phyloP scores from a whole-genome alignment of 176 grass and related monocot genomes.

The Pharus latifolius region DNA sequence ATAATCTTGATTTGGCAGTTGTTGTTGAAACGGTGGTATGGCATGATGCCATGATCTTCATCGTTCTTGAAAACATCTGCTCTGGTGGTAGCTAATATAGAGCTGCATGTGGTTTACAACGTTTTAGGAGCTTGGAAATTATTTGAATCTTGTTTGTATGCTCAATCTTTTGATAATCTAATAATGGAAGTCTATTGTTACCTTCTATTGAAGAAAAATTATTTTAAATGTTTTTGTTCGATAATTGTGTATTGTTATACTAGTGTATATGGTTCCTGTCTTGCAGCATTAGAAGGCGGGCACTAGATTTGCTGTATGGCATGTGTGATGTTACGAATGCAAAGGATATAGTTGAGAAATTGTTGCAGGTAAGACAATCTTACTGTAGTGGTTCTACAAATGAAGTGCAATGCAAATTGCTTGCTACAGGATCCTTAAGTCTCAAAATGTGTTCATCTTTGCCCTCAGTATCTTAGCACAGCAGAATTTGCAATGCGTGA shows the following conservation, averaged over 20 bases:
- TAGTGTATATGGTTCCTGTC: conserved; percentile 5
- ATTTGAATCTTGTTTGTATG: too few species aligned
- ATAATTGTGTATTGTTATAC: too few species aligned
- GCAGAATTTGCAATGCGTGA: conserved; percentile 97
- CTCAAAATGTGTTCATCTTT: conserved; percentile 6
- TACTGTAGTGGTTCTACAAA: background rate
- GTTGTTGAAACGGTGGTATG: too few species aligned
- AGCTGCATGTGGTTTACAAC: too few species aligned
- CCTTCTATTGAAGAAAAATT: too few species aligned
- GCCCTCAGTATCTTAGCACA: conserved; percentile 86
- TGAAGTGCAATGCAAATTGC: background rate
- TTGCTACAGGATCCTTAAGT: conserved; percentile 14
- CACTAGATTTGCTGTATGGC: conserved; percentile 97
- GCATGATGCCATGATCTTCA: too few species aligned
- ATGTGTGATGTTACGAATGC: conserved; percentile 99
- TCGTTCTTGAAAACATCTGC: background rate
- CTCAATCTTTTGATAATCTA: background rate
- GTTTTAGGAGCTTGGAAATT: too few species aligned
- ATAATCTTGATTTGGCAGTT: too few species aligned
- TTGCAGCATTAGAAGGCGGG: conserved; percentile 93
- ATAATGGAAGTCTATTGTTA: too few species aligned
- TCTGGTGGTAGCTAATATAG: background rate
- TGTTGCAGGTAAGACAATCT: conserved; percentile 71
- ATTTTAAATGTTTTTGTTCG: too few species aligned
- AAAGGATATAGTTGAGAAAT: conserved; percentile 97